Conservation (phyloP, 1,139 yeast genomes). For the Kodamaea derodonti region DNA sequence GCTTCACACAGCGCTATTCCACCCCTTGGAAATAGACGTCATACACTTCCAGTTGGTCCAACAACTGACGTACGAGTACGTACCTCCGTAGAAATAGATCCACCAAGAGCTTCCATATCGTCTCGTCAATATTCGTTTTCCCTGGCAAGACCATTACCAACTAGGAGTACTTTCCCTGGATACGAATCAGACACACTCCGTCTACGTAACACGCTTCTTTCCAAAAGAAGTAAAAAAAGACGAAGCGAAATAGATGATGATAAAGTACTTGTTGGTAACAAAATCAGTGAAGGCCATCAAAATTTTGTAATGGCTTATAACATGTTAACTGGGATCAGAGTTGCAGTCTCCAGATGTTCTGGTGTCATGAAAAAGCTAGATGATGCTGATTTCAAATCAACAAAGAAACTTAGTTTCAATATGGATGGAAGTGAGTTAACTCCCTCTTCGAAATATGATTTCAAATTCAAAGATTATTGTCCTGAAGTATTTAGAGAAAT, state of each 20-base stretch:
- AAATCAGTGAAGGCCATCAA: conserved; percentile 87
- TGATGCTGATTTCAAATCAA: conserved; percentile 64
- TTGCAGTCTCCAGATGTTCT: conserved; percentile 88
- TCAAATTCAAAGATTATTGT: conserved; percentile 93
- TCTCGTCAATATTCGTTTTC: conserved; percentile 10
- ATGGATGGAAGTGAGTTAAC: conserved; percentile 85
- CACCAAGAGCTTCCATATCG: background rate
- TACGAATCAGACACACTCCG: conserved; percentile 33
- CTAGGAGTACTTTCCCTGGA: conserved; percentile 21
- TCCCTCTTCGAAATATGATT: conserved; percentile 91
- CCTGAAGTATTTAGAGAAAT: conserved; percentile 93
- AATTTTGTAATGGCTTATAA: conserved; percentile 94
- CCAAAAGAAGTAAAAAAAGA: conserved; percentile 37
- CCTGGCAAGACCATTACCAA: conserved; percentile 8
- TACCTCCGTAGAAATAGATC: background rate
- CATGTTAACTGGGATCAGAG: conserved; percentile 95
- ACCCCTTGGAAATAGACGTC: conserved; percentile 15
- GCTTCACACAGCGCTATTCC: too few species aligned
- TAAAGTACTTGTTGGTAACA: conserved; percentile 69
- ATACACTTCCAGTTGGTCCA: conserved; percentile 14
- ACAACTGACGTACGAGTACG: background rate
- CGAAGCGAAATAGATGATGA: conserved; percentile 54
- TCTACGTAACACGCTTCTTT: conserved; percentile 39
- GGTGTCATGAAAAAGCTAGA: conserved; percentile 74
- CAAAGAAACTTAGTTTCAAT: conserved; percentile 81